Base-by-base conservation (phyloP, 73 alveolate genomes). In the Diophrys appendiculata region DNA sequence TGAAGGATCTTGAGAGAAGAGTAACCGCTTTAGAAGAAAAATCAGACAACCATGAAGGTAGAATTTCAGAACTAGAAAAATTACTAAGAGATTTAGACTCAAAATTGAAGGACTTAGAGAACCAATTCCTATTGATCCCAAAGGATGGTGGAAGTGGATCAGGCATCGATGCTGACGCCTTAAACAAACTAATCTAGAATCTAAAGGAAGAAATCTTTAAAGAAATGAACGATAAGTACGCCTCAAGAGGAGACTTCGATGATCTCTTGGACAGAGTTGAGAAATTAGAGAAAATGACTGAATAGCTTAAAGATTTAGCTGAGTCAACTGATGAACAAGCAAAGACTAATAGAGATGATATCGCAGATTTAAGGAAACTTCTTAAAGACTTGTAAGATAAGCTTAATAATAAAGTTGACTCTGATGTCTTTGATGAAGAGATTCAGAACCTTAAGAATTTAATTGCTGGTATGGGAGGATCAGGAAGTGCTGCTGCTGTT, bases 391-490 rank as follows among this genome's bases (percentile, higher is more conserved):
- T 70, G 24, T 29, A 70, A 70, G 78, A 70, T 26, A 13, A 2
- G 64, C 30, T 70, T 30, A 29, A 33, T 8, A 64, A 75, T 53
- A 75, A 75, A 54, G 85, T 76, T 5, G 77, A 65, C 71, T 56
- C 69, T 34, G 85, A 76, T 65, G 60, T 65, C 28, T 76, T 76
- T 35, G 85, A 76, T 35, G 71, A 65, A 0, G 85, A 76, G 31
- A 60, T 76, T 30, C 29, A 30, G 29, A 52, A 30, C 54, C 28
- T 76, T 22, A 76, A 76, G 60, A 65, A 65, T 1, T 5, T 65
- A 14, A 70, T 76, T 31, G 27, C 25, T 52, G 3, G 26, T 26
- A 26, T 64, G 55, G 52, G 77, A 1, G 27, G 74, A 11, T 33
- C 68, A 11, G 77, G 43, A 28, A 77, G 52, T 2, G 18, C 25